Evolutionary conservation across 768 basidiomycete genomes (phyloP).

Genomic region (Agaricus subrufescens): DNA sequence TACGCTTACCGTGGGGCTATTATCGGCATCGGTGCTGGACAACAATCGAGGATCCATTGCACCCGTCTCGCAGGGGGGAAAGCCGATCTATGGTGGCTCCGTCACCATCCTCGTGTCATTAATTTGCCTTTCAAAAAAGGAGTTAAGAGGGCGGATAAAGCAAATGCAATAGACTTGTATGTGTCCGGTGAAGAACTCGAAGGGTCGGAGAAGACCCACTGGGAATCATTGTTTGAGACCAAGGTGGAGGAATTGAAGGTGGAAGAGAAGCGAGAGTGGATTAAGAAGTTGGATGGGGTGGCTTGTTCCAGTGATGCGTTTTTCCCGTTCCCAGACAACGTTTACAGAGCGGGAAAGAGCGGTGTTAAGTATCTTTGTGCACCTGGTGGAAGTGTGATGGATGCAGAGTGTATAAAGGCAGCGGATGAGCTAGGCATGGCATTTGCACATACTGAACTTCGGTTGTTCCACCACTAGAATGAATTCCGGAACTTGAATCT

Average conservation of each 20-base stretch:
- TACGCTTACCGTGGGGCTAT: slow-evolving; percentile 91
- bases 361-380: slow-evolving; percentile 92
- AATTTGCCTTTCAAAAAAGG: slow-evolving; percentile 95
- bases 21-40: slow-evolving; percentile 94
- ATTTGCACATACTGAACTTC: slow-evolving; percentile 83
- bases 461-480: slow-evolving; percentile 84
- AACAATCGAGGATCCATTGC: slow-evolving; percentile 99
- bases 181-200: slow-evolving; percentile 88
- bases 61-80: slow-evolving; percentile 96
- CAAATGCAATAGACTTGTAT: slow-evolving; percentile 96
- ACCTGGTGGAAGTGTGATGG: slow-evolving; percentile 95
- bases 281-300: slow-evolving; percentile 71
- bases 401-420: slow-evolving; percentile 91
- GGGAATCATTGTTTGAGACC: slow-evolving; percentile 84
- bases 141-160: slow-evolving; percentile 95
- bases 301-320: slow-evolving; percentile 96
- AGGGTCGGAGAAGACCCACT: slow-evolving; percentile 84
- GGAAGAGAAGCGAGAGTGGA: slow-evolving; percentile 74
- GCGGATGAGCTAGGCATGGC: slow-evolving; percentile 92
- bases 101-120: slow-evolving; percentile 93
- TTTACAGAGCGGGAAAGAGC: slow-evolving; percentile 87
- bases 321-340: slow-evolving; percentile 99
- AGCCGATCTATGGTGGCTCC: slow-evolving; percentile 99
- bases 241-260: slow-evolving; percentile 60
- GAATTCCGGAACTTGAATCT: too few relatives aligned